phyloP scores from a whole-genome alignment of 257 asterid species.

The Przewalskia tangutica region DNA sequence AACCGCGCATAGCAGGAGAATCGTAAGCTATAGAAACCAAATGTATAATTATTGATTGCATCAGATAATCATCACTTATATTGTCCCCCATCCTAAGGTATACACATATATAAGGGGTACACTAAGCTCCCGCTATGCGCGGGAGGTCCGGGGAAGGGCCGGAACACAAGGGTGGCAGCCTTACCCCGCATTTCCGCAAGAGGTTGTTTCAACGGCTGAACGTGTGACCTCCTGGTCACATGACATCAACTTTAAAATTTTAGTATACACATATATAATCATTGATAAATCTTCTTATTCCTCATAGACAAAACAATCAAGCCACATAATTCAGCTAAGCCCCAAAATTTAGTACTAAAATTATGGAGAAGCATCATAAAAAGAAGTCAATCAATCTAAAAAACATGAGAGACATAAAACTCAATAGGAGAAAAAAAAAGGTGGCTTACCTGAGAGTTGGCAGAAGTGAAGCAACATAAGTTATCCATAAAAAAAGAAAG shows the following conservation, averaged over 20 bases:
- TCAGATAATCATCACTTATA: not conserved
- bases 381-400: not conserved
- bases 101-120: not conserved
- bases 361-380: not conserved
- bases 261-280: not conserved
- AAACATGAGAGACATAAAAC: not conserved
- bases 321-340: slow-evolving; percentile 2
- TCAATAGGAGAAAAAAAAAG: slow-evolving; percentile 2
- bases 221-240: too few relatives aligned
- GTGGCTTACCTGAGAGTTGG: slow-evolving; percentile 36
- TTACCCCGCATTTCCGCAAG: too few relatives aligned
- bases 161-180: too few relatives aligned
- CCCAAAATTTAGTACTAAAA: not conserved
- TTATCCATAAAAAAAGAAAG: slow-evolving; percentile 38
- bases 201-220: too few relatives aligned
- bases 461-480: slow-evolving; percentile 54
- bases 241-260: too few relatives aligned
- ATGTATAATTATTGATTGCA: not conserved
- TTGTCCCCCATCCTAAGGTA: not conserved
- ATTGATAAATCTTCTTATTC: not conserved
- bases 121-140: too few relatives aligned
- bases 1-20: not conserved
- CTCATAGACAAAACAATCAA: not conserved
- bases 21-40: not conserved
- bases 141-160: too few relatives aligned